Evolutionary conservation across 306 rosid species (phyloP).

Genomic region (Rosa persica): DNA sequence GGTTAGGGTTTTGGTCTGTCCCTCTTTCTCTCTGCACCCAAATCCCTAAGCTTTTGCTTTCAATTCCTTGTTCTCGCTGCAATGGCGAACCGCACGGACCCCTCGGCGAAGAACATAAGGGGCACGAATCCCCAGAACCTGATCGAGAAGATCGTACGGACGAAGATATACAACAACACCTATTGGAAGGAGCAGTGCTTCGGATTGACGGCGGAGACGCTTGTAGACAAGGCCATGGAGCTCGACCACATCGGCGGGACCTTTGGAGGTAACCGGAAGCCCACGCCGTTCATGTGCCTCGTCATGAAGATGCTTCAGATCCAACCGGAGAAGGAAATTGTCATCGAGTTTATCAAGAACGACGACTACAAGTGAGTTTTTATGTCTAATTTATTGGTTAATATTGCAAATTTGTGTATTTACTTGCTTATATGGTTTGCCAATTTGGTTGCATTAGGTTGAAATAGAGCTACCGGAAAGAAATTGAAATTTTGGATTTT

Average conservation of each 20-base stretch:
- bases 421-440: neutral
- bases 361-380: slow-evolving; percentile 78
- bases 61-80: neutral
- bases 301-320: slow-evolving; percentile 98
- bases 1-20: slow-evolving; percentile 11
- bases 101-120: slow-evolving; percentile 87
- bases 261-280: slow-evolving; percentile 86
- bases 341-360: slow-evolving; percentile 89
- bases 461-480: neutral
- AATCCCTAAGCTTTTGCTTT: neutral
- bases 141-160: slow-evolving; percentile 92
- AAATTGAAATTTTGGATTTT: neutral
- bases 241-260: slow-evolving; percentile 96
- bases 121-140: slow-evolving; percentile 96
- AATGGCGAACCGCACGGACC: slow-evolving; percentile 98
- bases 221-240: slow-evolving; percentile 98
- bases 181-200: slow-evolving; percentile 99
- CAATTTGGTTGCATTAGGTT: neutral
- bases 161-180: slow-evolving; percentile 87
- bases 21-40: neutral
- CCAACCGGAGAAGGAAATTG: slow-evolving; percentile 97
- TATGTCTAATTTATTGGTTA: neutral
- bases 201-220: slow-evolving; percentile 92
- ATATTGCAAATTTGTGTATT: neutral
- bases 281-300: slow-evolving; percentile 95